Conservation (phyloP, 495 filamentous ascomycete species). For the Immersiella caudata region DNA sequence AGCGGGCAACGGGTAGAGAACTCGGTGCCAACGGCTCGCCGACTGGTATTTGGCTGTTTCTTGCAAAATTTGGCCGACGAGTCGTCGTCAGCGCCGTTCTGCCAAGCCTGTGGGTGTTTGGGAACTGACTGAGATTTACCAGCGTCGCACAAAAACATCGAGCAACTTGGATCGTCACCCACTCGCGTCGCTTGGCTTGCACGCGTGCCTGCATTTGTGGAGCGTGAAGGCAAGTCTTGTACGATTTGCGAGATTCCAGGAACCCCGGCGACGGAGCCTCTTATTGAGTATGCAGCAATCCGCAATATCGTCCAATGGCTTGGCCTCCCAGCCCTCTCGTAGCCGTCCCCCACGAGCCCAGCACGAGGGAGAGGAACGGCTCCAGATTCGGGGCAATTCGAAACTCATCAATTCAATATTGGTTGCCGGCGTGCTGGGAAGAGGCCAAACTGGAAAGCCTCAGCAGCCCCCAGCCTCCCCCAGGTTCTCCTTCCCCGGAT, state of each 20-base stretch:
- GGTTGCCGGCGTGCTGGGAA: constrained; percentile 24
- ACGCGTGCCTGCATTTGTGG: constrained; percentile 26
- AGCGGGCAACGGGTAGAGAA: neutral
- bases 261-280: constrained; percentile 28
- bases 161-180: constrained; percentile 4
- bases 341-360: constrained; percentile 24
- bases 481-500: neutral
- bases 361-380: constrained; percentile 29
- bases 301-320: constrained; percentile 31
- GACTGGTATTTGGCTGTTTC: neutral
- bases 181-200: constrained; percentile 14
- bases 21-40: neutral
- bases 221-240: constrained; percentile 23
- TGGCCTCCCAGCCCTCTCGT: constrained; percentile 25
- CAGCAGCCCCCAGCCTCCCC: constrained; percentile 5
- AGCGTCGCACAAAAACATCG: constrained; percentile 22
- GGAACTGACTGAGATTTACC: constrained; percentile 21
- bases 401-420: constrained; percentile 24
- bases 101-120: constrained; percentile 25
- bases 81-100: constrained; percentile 19
- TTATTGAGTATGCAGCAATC: constrained; percentile 30
- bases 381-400: constrained; percentile 26
- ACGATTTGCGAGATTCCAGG: constrained; percentile 20
- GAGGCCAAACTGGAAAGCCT: constrained; percentile 10
- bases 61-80: neutral